Evolutionary conservation across 2,329 filamentous ascomycete species (phyloP).

Genomic region (Penicillium sp.): DNA sequence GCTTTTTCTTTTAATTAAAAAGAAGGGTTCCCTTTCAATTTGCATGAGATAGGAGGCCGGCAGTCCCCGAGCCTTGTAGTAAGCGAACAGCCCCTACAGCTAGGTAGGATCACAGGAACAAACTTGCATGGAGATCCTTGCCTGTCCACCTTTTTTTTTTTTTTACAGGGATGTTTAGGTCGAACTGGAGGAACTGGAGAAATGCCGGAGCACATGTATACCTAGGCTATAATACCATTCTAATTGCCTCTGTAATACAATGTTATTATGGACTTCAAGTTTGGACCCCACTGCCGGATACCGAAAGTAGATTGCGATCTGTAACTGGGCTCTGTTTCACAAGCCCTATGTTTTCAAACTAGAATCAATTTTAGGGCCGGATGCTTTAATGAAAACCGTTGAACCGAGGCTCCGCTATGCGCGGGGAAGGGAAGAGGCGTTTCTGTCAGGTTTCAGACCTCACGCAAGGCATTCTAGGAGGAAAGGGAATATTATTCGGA

Average conservation of each 20-base stretch:
- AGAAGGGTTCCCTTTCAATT: too few relatives aligned
- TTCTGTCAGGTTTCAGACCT: constrained; percentile 2
- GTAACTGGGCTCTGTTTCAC: background rate
- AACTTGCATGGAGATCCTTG: constrained; percentile 1
- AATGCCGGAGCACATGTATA: background rate
- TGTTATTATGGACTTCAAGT: constrained; percentile 4
- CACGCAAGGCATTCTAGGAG: constrained; percentile 2
- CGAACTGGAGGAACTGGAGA: background rate
- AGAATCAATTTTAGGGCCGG: background rate
- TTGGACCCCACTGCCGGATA: constrained; percentile 4
- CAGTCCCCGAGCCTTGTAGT: constrained; percentile 4
- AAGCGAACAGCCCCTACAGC: constrained; percentile 1
- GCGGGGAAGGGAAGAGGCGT: constrained; percentile 8
- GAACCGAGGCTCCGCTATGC: constrained; percentile 10
- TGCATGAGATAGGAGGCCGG: background rate
- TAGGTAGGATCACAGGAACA: background rate
- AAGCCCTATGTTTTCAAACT: constrained; percentile 2
- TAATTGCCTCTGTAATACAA: constrained; percentile 1
- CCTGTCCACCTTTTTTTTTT: background rate
- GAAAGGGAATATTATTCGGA: background rate
- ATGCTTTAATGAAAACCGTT: constrained; percentile 10
- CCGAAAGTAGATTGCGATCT: constrained; percentile 6
- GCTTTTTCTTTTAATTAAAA: background rate
- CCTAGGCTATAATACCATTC: background rate
- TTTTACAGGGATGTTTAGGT: background rate